Evolutionary conservation across 2,329 filamentous ascomycete genomes (phyloP).

Genomic region (Aspergillus ochraceus): DNA sequence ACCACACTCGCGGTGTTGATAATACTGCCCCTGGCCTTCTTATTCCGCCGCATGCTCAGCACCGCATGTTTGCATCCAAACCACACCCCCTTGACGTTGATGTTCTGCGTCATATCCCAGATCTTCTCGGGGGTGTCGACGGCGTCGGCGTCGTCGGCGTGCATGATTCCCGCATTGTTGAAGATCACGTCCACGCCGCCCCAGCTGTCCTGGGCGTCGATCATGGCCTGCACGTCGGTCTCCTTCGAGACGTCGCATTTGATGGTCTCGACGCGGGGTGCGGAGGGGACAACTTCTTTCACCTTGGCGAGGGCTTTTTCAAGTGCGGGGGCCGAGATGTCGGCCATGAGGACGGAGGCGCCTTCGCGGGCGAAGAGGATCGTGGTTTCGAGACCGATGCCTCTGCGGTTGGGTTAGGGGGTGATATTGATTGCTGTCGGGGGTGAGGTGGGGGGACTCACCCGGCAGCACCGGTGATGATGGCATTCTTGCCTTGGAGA

Average conservation of each 20-base stretch:
- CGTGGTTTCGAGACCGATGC: slow-evolving; percentile 87
- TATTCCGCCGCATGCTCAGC: slow-evolving; percentile 73
- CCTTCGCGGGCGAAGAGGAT: slow-evolving; percentile 90
- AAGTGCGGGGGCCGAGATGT: slow-evolving; percentile 77
- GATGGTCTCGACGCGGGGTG: slow-evolving; percentile 16
- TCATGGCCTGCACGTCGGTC: slow-evolving; percentile 69
- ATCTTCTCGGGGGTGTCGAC: slow-evolving; percentile 83
- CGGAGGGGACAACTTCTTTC: slow-evolving; percentile 64
- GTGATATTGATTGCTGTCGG: not conserved
- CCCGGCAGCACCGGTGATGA: slow-evolving; percentile 24
- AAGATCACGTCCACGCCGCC: slow-evolving; percentile 90
- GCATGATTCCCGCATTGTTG: slow-evolving; percentile 99
- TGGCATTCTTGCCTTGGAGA: slow-evolving; percentile 22
- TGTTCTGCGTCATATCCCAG: slow-evolving; percentile 90
- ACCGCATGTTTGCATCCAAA: slow-evolving; percentile 92
- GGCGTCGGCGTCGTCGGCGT: slow-evolving; percentile 76
- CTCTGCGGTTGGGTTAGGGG: slow-evolving; percentile 46
- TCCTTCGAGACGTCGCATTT: slow-evolving; percentile 79
- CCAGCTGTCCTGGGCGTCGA: slow-evolving; percentile 76
- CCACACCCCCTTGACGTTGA: slow-evolving; percentile 99
- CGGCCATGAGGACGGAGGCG: slow-evolving; percentile 79
- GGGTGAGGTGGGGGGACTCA: not conserved
- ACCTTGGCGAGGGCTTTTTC: slow-evolving; percentile 75
- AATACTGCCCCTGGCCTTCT: slow-evolving; percentile 76
- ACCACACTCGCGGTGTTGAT: slow-evolving; percentile 93